Base-by-base conservation (phyloP, 306 rosid genomes). In the Corylus heterophylla region DNA sequence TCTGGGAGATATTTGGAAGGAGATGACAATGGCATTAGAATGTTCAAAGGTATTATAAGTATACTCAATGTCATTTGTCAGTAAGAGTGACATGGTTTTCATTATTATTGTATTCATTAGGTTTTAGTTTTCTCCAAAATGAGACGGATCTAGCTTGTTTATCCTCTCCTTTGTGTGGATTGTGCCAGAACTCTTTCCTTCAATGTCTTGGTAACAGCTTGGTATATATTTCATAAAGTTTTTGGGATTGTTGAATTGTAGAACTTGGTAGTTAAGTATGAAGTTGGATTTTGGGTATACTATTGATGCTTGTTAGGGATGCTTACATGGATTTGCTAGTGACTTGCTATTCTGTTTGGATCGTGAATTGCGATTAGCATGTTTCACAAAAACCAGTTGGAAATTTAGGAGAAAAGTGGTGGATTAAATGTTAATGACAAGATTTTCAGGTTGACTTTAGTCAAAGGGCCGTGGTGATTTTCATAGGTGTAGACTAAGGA, bases 1-100 rank as follows among this genome's bases (percentile, higher is more conserved):
- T 45, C 84, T 93, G 12, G 89, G 69, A 2, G 96, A 95, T 79
- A 88, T 92, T 49, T 95, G 99, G 99, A 91, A 82, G 77, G 98
- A 95, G 74, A 87, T 93, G 97, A 84, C 93, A 17, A 86, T 93
- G 94, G 90, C 89, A 0, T 82, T 93, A 71, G 98, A 95, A 83
- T 77, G 84, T 79, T 85, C 96, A 73, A 93, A 93, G 85, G 99
- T 95, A 89, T 68, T 17, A n/a, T 29, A 64, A 59, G 18, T 47
- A 27, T 71, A 71, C 31, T 45, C 22, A 55, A 45, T 64, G 54
- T 35, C 50, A 31, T 48, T 52, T 64, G 54, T 35, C 50, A 31
- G 31, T 20, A 35, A 29, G 14, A 39, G 37, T 22, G 25, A 17
- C 48, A 5, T 61, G 54, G n/a, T 52, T 16, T 14, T 72, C 18